These are phyloP conservation scores for Arthrinium phaeospermum DNA, from an alignment of 2,329 filamentous ascomycete genomes.

Conservation along the genomic window DNA sequence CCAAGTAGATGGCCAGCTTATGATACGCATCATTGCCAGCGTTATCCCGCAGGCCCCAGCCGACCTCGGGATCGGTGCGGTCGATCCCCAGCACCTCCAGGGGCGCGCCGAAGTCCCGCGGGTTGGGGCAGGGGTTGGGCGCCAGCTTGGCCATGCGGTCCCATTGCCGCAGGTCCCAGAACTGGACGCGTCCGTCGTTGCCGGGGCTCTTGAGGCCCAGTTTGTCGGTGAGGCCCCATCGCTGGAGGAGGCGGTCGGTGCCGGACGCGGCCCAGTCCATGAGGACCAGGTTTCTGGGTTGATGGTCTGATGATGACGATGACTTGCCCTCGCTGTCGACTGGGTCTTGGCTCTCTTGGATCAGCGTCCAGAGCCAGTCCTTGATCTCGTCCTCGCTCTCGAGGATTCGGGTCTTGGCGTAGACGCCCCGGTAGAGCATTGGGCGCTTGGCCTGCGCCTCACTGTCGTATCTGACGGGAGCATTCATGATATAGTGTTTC, in stretches of 20 bases:
- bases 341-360: not conserved
- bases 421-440: not conserved
- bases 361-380: not conserved
- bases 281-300: not conserved
- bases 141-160: not conserved
- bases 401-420: not conserved
- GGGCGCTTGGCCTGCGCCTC: not conserved
- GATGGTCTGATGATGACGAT: no score
- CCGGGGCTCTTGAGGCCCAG: not conserved
- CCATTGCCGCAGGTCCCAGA: constrained; percentile 12
- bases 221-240: not conserved
- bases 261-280: not conserved
- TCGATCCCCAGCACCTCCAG: not conserved
- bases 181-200: not conserved
- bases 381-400: not conserved
- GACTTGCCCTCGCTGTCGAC: not conserved
- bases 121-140: not conserved
- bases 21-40: not conserved
- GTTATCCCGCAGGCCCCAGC: not conserved
- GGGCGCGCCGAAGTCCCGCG: not conserved
- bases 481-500: not conserved
- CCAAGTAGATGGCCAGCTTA: not conserved
- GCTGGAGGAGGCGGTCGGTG: not conserved
- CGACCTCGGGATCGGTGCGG: no score
- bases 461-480: not conserved